Conservation (phyloP, 1,284 basidiomycete genomes). For the Malassezia globosa region DNA sequence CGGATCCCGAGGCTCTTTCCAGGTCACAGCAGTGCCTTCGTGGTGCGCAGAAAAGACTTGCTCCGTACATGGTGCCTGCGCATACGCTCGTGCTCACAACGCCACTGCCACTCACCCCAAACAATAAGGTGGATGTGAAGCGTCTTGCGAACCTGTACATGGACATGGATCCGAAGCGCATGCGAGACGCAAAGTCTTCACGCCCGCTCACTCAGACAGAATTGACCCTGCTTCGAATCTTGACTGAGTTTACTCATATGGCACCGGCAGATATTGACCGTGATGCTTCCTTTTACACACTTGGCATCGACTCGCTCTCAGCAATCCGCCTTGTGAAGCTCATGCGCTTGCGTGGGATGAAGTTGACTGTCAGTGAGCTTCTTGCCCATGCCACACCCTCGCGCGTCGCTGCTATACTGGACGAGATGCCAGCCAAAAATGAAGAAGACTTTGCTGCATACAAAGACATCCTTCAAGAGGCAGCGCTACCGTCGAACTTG, state of each 20-base stretch:
- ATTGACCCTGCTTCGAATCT: slow-evolving; percentile 14
- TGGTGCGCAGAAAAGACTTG: slow-evolving; percentile 24
- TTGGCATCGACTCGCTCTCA: slow-evolving; percentile 42
- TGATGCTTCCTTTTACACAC: slow-evolving; percentile 27
- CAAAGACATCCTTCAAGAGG: not conserved
- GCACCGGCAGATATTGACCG: not conserved
- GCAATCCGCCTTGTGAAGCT: slow-evolving; percentile 28
- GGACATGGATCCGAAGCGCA: slow-evolving; percentile 10
- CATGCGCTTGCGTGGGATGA: slow-evolving; percentile 6
- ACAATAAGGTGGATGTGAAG: slow-evolving; percentile 40
- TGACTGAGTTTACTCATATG: slow-evolving; percentile 20
- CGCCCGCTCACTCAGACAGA: slow-evolving; percentile 11
- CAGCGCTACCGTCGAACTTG: not conserved
- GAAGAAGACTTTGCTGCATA: not conserved
- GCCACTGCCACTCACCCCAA: slow-evolving; percentile 36
- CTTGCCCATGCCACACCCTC: slow-evolving; percentile 13
- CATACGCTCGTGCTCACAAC: slow-evolving; percentile 26
- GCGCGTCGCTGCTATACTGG: slow-evolving; percentile 1
- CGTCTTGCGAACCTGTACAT: slow-evolving; percentile 22
- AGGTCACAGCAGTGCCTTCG: not conserved
- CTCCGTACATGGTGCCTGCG: slow-evolving; percentile 38
- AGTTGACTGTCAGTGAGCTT: slow-evolving; percentile 24
- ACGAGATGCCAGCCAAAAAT: not conserved
- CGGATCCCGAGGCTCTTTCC: slow-evolving; percentile 1
- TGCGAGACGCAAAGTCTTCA: not conserved